phyloP scores from a whole-genome alignment of 2,329 filamentous ascomycete species.

The Scorias spongiosa region DNA sequence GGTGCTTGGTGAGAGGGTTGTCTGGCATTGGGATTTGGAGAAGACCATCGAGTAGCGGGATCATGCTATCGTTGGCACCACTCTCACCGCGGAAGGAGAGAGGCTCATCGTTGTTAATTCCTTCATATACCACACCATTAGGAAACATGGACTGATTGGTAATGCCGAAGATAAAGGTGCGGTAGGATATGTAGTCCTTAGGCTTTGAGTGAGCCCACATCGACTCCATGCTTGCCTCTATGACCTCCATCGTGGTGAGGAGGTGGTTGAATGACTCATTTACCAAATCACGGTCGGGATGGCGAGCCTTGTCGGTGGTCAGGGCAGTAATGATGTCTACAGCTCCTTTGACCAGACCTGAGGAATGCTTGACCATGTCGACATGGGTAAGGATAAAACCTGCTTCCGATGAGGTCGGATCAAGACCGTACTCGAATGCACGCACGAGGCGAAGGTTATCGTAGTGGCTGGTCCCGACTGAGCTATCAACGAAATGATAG shows the following conservation, averaged over 20 bases:
- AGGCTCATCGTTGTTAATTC: slow-evolving; percentile 53
- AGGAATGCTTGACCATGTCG: slow-evolving; percentile 84
- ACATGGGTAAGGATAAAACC: slow-evolving; percentile 94
- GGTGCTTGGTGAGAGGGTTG: slow-evolving; percentile 76
- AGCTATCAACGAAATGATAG: slow-evolving; percentile 43
- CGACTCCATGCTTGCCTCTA: slow-evolving; percentile 23
- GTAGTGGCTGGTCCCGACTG: slow-evolving; percentile 36
- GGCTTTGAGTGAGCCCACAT: slow-evolving; percentile 91
- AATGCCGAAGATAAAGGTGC: slow-evolving; percentile 95
- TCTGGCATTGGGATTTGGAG: slow-evolving; percentile 74
- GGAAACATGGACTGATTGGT: slow-evolving; percentile 91
- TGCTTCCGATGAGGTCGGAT: slow-evolving; percentile 76
- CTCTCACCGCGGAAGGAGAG: slow-evolving; percentile 80
- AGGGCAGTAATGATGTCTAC: slow-evolving; percentile 48
- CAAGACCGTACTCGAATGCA: slow-evolving; percentile 79
- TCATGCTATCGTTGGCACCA: slow-evolving; percentile 87
- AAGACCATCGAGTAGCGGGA: slow-evolving; percentile 74
- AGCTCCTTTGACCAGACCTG: slow-evolving; percentile 57
- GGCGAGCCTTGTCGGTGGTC: not conserved
- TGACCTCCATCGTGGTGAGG: slow-evolving; percentile 17
- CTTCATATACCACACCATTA: slow-evolving; percentile 77
- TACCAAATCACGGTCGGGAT: slow-evolving; percentile 3
- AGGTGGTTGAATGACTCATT: slow-evolving; percentile 13
- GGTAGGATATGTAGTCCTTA: slow-evolving; percentile 71
- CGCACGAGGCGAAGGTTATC: slow-evolving; percentile 66